phyloP scores from a whole-genome alignment of 1,284 basidiomycete species.

The Fomitopsis pinicola region DNA sequence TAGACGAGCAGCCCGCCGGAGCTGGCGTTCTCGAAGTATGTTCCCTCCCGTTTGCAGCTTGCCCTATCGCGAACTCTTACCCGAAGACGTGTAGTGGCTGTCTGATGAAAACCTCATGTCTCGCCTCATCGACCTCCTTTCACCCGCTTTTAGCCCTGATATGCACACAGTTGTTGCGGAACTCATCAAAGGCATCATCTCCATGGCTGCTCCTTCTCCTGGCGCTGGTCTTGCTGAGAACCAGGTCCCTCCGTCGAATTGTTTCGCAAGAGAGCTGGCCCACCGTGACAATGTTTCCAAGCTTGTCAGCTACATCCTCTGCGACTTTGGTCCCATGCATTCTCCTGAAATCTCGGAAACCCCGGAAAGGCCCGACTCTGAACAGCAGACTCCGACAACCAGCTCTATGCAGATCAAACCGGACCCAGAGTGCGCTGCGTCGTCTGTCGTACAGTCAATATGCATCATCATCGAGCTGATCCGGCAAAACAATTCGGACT shows the following conservation, averaged over 20 bases:
- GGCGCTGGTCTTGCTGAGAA: constrained; percentile 67
- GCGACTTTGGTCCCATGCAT: constrained; percentile 45
- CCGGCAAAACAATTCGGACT: constrained; percentile 98
- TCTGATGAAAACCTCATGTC: constrained; percentile 83
- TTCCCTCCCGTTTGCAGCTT: constrained; percentile 28
- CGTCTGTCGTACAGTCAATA: constrained; percentile 86
- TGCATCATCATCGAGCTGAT: constrained; percentile 95
- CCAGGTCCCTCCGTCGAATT: constrained; percentile 76
- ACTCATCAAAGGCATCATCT: constrained; percentile 92
- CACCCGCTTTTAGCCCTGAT: constrained; percentile 74
- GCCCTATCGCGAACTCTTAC: constrained; percentile 28
- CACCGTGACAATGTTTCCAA: constrained; percentile 68
- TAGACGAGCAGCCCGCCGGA: constrained; percentile 84
- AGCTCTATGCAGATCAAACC: constrained; percentile 34
- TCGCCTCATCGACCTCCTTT: constrained; percentile 79
- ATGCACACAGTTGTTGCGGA: constrained; percentile 89
- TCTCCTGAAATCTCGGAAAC: constrained; percentile 15
- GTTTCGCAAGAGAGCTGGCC: constrained; percentile 89
- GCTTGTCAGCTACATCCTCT: constrained; percentile 79
- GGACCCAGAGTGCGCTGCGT: constrained; percentile 74
- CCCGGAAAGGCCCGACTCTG: constrained; percentile 13
- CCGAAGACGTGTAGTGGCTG: constrained; percentile 66
- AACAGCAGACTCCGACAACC: constrained; percentile 12
- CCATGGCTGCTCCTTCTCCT: constrained; percentile 89
- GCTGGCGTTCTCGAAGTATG: constrained; percentile 84